A percentile compares a stretch with the other conserved stretches of the same genome.
Conservation (phyloP, 2,329 filamentous ascomycete species). For the Cladosporium phlei region DNA sequence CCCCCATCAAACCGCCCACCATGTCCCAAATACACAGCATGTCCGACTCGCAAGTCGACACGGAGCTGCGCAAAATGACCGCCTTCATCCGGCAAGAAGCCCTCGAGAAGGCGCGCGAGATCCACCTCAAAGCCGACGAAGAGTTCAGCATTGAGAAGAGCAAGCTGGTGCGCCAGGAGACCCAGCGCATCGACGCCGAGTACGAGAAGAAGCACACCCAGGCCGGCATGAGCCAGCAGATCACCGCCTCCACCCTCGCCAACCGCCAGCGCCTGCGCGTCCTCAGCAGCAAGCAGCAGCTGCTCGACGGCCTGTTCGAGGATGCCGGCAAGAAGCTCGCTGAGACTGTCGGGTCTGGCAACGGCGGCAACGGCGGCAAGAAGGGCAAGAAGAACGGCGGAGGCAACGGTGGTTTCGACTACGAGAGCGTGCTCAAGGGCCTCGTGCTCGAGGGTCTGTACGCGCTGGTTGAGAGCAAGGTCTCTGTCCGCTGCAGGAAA, state of each 20-base stretch:
- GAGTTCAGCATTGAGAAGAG: slow-evolving; percentile 99
- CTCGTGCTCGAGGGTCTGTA: slow-evolving; percentile 87
- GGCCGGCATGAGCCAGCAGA: slow-evolving; percentile 97
- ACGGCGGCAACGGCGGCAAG: slow-evolving; percentile 33
- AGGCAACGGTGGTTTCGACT: slow-evolving; percentile 60
- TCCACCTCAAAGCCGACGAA: slow-evolving; percentile 96
- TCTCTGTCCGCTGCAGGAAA: slow-evolving; percentile 71
- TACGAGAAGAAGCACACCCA: slow-evolving; percentile 99
- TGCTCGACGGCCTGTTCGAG: slow-evolving; percentile 88
- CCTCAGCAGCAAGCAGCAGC: slow-evolving; percentile 78
- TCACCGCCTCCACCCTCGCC: slow-evolving; percentile 89
- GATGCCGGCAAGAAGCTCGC: slow-evolving; percentile 66
- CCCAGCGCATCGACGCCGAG: slow-evolving; percentile 78
- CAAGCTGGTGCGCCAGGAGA: slow-evolving; percentile 95
- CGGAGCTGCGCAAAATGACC: slow-evolving; percentile 99
- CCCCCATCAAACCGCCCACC: slow-evolving; percentile 36
- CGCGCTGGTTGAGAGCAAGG: slow-evolving; percentile 73
- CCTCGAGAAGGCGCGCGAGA: slow-evolving; percentile 92
- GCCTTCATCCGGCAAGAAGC: slow-evolving; percentile 99
- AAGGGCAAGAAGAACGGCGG: slow-evolving; percentile 48
- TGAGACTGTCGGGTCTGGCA: slow-evolving; percentile 2
- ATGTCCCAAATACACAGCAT: slow-evolving; percentile 94
- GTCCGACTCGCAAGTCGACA: slow-evolving; percentile 95
- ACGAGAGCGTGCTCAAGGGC: slow-evolving; percentile 70
- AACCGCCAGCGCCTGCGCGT: slow-evolving; percentile 94